phyloP scores from a whole-genome alignment of 371 early-diverging fungal genomes.

The Basidiobolus meristosporus region DNA sequence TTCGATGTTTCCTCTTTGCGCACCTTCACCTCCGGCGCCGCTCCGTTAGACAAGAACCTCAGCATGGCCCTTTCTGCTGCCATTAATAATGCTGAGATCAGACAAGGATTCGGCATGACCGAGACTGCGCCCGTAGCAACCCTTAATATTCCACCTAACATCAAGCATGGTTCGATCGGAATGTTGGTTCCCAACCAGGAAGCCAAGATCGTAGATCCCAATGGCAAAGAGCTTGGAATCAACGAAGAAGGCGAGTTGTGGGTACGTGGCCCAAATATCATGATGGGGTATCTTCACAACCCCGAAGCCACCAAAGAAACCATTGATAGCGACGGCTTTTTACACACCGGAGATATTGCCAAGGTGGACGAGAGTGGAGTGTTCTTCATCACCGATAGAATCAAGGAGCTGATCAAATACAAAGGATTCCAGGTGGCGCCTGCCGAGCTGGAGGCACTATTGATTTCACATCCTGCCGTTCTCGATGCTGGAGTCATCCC shows the following conservation, averaged over 20 bases:
- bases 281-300: conserved; percentile 53
- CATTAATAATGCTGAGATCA: conserved; percentile 25
- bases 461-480: conserved; percentile 44
- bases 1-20: conserved; percentile 38
- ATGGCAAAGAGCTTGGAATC: no score
- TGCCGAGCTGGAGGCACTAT: conserved; percentile 66
- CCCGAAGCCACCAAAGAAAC: conserved; percentile 38
- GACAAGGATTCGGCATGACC: conserved; percentile 60
- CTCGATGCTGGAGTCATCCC: conserved; percentile 61
- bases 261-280: conserved; percentile 60
- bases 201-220: conserved; percentile 50
- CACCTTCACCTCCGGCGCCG: conserved; percentile 49
- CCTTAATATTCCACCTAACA: conserved; percentile 6
- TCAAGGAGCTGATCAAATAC: conserved; percentile 39
- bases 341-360: conserved; percentile 73
- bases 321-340: conserved; percentile 46
- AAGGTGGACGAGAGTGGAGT: conserved; percentile 27
- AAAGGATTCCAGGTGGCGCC: conserved; percentile 60
- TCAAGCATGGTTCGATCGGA: no score
- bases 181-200: no score
- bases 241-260: conserved; percentile 51
- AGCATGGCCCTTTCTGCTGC: conserved; percentile 17
- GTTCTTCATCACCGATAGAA: conserved; percentile 32
- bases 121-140: conserved; percentile 27
- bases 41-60: conserved; percentile 49